A percentile compares a stretch with the other conserved stretches of the same genome.
Conservation (phyloP, 305 asterid genomes). For the Solanum hybrid region DNA sequence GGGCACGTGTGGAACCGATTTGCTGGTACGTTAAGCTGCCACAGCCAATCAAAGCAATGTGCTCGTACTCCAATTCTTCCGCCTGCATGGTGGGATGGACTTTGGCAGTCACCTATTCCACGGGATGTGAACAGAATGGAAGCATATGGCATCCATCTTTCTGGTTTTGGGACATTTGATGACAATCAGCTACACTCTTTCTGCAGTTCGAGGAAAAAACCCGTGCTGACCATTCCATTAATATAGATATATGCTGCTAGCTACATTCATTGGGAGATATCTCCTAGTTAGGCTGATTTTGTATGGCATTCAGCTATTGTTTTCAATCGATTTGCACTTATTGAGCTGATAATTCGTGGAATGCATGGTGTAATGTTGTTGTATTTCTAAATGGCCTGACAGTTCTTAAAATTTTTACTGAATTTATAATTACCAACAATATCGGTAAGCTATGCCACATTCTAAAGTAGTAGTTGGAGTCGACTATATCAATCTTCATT, state of each 20-base stretch:
- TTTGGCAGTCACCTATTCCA: slow-evolving; percentile 90
- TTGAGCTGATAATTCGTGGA: not conserved
- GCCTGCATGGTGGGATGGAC: slow-evolving; percentile 97
- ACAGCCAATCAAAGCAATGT: slow-evolving; percentile 58
- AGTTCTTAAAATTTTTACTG: not conserved
- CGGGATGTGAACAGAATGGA: slow-evolving; percentile 71
- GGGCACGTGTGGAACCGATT: slow-evolving; percentile 96
- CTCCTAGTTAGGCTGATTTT: not conserved
- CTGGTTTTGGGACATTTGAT: slow-evolving; percentile 66
- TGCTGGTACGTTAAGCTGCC: slow-evolving; percentile 76
- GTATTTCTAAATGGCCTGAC: not conserved
- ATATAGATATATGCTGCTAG: slow-evolving; percentile 19
- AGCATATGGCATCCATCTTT: slow-evolving; percentile 59
- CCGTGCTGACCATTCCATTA: slow-evolving; percentile 20
- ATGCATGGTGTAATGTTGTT: not conserved
- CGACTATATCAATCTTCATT: not conserved
- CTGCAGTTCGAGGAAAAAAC: slow-evolving; percentile 37
- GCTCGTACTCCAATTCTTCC: slow-evolving; percentile 84
- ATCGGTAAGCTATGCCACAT: not conserved
- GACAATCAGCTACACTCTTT: slow-evolving; percentile 29
- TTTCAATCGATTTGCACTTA: not conserved
- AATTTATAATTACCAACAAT: not conserved
- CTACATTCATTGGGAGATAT: not conserved
- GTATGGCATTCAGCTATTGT: not conserved
- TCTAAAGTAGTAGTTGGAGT: not conserved